Conservation (phyloP, 345 rosid genomes). For the Gossypium bickii region DNA sequence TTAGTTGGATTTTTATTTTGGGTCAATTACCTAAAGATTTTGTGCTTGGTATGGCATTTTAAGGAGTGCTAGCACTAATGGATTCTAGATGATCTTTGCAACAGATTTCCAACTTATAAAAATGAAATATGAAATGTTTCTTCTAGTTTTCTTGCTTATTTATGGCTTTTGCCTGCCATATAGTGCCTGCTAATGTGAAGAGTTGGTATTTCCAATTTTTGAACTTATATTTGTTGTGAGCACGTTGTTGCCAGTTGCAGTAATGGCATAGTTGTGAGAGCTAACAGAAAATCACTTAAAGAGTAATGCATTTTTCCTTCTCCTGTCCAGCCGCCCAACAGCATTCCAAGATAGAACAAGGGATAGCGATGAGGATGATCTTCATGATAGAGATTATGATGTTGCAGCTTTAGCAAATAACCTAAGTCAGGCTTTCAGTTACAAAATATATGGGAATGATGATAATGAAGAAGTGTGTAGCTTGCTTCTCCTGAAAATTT, state of each 20-base stretch:
- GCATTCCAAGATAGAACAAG: slow-evolving; percentile 87
- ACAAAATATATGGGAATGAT: slow-evolving; percentile 82
- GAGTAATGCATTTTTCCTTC: slow-evolving; percentile 13
- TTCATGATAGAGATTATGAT: slow-evolving; percentile 92
- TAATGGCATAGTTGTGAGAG: not conserved
- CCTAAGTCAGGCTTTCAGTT: slow-evolving; percentile 83
- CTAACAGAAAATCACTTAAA: not conserved
- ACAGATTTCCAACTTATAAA: not conserved
- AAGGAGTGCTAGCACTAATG: not conserved
- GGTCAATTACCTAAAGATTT: not conserved
- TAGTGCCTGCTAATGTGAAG: not conserved
- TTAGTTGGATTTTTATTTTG: not conserved
- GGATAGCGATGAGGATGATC: slow-evolving; percentile 91
- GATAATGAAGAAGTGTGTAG: slow-evolving; percentile 71
- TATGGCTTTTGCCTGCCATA: not conserved
- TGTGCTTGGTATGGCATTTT: not conserved
- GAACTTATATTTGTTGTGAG: not conserved
- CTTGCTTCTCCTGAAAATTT: not conserved
- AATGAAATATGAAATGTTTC: not conserved
- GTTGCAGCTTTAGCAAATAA: slow-evolving; percentile 94
- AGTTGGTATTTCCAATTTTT: not conserved
- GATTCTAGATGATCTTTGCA: not conserved
- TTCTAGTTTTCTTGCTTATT: not conserved
- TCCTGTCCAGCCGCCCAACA: slow-evolving; percentile 77
- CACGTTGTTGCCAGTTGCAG: not conserved